Evolutionary conservation across 2,329 filamentous ascomycete genomes (phyloP).

Genomic region (Dactylellina drechsleri): DNA sequence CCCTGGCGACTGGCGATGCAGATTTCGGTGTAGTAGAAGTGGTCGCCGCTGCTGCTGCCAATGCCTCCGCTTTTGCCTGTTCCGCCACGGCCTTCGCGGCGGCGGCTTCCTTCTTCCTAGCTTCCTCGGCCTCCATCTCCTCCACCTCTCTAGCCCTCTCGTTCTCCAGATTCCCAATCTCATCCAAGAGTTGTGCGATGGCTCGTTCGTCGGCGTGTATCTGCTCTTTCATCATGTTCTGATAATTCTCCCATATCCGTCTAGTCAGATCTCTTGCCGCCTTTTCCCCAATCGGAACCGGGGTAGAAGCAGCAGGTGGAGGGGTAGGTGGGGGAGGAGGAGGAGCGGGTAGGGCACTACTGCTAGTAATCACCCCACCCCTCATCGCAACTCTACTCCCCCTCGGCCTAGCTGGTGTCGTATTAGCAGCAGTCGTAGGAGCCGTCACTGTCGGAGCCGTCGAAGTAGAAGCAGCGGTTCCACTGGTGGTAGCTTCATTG

Average conservation of each 20-base stretch:
- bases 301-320: not conserved
- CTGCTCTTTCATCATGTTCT: slow-evolving; percentile 52
- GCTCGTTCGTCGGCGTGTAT: slow-evolving; percentile 40
- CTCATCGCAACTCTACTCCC: slow-evolving; percentile 45
- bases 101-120: slow-evolving; percentile 34
- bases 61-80: slow-evolving; percentile 14
- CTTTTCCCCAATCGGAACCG: slow-evolving; percentile 47
- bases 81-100: slow-evolving; percentile 21
- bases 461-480: not conserved
- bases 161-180: slow-evolving; percentile 52
- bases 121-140: slow-evolving; percentile 47
- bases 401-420: slow-evolving; percentile 30
- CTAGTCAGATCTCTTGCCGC: slow-evolving; percentile 47
- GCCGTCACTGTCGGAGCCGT: not conserved
- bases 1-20: slow-evolving; percentile 27
- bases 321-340: not conserved
- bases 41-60: not conserved
- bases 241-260: slow-evolving; percentile 46
- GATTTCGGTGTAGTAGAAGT: slow-evolving; percentile 12
- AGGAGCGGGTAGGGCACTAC: slow-evolving; percentile 19
- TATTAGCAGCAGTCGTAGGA: not conserved
- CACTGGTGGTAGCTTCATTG: not conserved
- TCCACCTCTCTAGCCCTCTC: slow-evolving; percentile 46
- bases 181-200: slow-evolving; percentile 46
- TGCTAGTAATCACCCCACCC: slow-evolving; percentile 49